Base-by-base conservation (phyloP, 495 filamentous ascomycete species). In the Annulohypoxylon bovei region DNA sequence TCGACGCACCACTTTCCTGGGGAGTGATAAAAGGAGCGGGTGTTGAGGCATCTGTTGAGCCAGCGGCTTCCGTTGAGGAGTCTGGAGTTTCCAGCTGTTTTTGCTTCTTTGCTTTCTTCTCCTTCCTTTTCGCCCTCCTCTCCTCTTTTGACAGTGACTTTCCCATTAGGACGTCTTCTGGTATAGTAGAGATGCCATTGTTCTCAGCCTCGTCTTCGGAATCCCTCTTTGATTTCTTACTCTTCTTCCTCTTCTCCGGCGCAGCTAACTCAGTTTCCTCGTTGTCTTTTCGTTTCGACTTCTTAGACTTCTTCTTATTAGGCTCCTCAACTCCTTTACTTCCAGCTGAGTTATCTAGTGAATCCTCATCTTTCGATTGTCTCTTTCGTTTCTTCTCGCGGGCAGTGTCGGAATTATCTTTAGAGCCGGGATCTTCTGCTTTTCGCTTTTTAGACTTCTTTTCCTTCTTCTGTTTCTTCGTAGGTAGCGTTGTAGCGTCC, bases 391-490 rank as follows among this genome's bases (percentile, higher is more conserved):
- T 78, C 72, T 78, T 84, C 68, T 75, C 72, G 25, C 50, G 64
- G 65, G 62, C 47, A 22, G 40, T 23, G 28, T 75, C 56, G 27
- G 77, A 53, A 39, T 47, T 49, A 18, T 79, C 77, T 56, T 65
- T 58, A 40, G 71, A 66, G 28, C 79, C 77, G 52, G 58, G 42
- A 2, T 81, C 75, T 39, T 76, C 68, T 18, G 73, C 72, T 70
- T 81, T 81, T 46, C 78, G 69, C 74, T 83, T 85, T 72, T 81
- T 86, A 20, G 78, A 79, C 57, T 71, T 80, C 71, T 71, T 77
- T 50, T 75, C 69, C 33, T 69, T 70, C 62, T 65, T 77, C 54
- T 68, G 56, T 47, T 67, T 73, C 55, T 71, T 74, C 25, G n/a
- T 27, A 7, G 50, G 12, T 27, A 23, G 25, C 18, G 39, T 28